Base-by-base conservation (phyloP, 805 yeast species). In the Kodamaea nitidulidarum region DNA sequence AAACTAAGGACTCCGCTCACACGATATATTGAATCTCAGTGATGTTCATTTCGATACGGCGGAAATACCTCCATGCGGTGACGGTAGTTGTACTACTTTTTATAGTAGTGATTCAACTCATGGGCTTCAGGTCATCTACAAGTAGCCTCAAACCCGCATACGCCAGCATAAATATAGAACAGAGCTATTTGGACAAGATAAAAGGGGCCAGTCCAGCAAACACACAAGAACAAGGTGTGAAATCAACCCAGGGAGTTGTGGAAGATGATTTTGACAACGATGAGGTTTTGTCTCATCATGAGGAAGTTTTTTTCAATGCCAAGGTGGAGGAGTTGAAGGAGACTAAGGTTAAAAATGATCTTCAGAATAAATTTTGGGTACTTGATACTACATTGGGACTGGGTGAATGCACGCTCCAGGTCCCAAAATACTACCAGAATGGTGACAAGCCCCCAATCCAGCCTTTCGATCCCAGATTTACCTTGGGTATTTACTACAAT, bases 381-480 rank as follows among this genome's bases (percentile, higher is more conserved):
- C 37, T 46, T 15, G 43, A 46, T 18, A 38, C 45, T 16, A 28
- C 35, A 4, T 25, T 45, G 29, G n/a, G 30, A 14, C 25, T 11
- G 10, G 44, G 41, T 26, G 43, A 51, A 1, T 35, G 47, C 11
- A 35, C 45, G 24, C 14, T 40, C 9, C 17, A 17, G 18, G 25
- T 40, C 14, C 43, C 43, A 12, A 5, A n/a, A 3, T 40, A 40
- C 35, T 40, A 40, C 21, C 10, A 25, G 8, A 37, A 49, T 22
- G 22, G 9, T 5, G 15, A 28, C 6, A 22, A 29, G 10, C 60
- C 58, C 2, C 42, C 43, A 11, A 43, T 48, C 14, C 52, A 42
- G 30, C 60, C 60, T 2, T 56, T 56, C 22, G 61, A 56, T 17
- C 61, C 61, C 1, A 45, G 60, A 14, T 49, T 56, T 38, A 56